A percentile compares a stretch with the other conserved stretches of the same genome.
Conservation (phyloP, 2,329 filamentous ascomycete genomes). For the Phialemonium atrogriseum region DNA sequence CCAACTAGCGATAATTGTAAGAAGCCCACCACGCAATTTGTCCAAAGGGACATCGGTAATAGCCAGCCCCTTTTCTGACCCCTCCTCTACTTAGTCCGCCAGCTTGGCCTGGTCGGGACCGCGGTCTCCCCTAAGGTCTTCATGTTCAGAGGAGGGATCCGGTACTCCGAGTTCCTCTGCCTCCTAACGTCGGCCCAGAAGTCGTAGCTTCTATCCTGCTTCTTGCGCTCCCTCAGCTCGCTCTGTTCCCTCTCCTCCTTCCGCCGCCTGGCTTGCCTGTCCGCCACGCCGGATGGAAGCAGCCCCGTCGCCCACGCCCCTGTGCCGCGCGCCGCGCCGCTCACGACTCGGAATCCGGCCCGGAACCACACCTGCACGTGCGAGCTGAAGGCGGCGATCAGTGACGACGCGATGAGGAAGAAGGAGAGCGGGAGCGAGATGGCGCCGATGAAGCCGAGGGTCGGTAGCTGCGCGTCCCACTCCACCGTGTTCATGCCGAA, state of each 20-base stretch:
- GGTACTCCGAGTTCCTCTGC: constrained; percentile 20
- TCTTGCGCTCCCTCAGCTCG: constrained; percentile 13
- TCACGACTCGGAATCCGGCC: constrained; percentile 4
- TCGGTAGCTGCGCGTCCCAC: constrained; percentile 43
- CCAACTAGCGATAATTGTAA: too few species aligned
- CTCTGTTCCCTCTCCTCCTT: constrained; percentile 12
- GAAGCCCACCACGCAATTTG: too few species aligned
- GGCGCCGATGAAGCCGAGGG: constrained; percentile 34
- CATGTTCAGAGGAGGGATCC: constrained; percentile 31
- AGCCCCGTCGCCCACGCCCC: constrained; percentile 14
- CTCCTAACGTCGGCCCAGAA: constrained; percentile 29
- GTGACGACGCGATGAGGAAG: constrained; percentile 38
- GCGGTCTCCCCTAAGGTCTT: too few species aligned
- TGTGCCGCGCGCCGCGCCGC: constrained; percentile 18
- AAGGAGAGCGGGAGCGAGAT: constrained; percentile 40
- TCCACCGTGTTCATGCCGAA: constrained; percentile 59
- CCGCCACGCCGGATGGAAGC: too few species aligned
- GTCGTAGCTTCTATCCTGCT: constrained; percentile 26
- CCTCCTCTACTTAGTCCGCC: too few species aligned
- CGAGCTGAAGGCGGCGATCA: constrained; percentile 48
- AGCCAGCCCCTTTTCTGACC: too few species aligned
- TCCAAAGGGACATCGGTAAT: too few species aligned
- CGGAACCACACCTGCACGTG: constrained; percentile 26
- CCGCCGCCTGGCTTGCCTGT: constrained; percentile 10
- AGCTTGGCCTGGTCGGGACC: too few species aligned